Evolutionary conservation across 768 basidiomycete species (phyloP), one percentile per base, ranked within the genome.

Genomic region (Cubamyces lactineus): DNA sequence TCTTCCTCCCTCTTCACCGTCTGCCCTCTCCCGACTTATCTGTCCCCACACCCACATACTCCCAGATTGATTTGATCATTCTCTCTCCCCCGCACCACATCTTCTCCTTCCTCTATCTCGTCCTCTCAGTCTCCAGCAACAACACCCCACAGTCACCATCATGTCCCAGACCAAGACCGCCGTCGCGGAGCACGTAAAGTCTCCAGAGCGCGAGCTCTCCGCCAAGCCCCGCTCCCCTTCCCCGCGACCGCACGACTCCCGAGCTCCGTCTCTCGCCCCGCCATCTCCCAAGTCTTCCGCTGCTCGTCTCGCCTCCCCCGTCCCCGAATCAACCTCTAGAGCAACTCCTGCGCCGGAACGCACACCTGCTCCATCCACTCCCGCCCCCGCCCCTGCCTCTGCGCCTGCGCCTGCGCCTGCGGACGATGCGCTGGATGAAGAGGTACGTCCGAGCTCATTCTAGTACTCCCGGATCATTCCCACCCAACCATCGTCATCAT

Each of bases 191-290:
- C 47, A 39, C 19, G 28, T 53, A 46, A 62, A 59, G 50, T 57
- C 62, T 13, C 55, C 58, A n/a, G 62, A 64, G 34, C 62, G 65
- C 62, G 59, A 63, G 50, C 62, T 54, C 53, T 34, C 62, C 53
- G 49, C 57, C 17, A 61, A 53, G 59, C 59, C 57, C 53, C 53
- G 59, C 34, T 59, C 56, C n/a, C 63, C 59, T 8, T 58, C 62
- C 17, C 62, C 58, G 2, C 50, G 46, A 13, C 47, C 60, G 26
- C 16, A 49, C n/a, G 53, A 43, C 15, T 50, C 60, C 3, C 59
- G 56, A 26, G 59, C 55, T 19, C 23, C 62, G 19, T 61, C 62
- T 19, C 57, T 57, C 19, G 59, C 59, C 12, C 66, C 66, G 11
- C 52, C 60, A 11, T 57, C 61, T 8, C 59, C 64, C 19, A 52